Conservation (phyloP, 371 early-diverging fungal genomes). For the Mortierella sp. region DNA sequence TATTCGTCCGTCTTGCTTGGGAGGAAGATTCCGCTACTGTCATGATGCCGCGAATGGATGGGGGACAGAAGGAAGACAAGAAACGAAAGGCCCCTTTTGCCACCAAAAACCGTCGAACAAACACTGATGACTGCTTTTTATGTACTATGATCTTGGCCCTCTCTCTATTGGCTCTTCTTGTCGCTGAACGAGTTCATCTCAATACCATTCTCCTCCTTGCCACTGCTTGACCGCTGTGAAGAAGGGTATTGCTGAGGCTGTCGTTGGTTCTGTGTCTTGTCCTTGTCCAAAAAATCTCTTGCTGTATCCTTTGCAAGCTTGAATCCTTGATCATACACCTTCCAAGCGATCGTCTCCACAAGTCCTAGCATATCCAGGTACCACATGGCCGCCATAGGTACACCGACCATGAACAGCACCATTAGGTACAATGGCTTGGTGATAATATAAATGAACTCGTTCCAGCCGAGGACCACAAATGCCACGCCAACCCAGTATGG, state of each 20-base stretch:
- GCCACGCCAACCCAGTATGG: constrained; percentile 90
- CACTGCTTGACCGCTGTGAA: constrained; percentile 3
- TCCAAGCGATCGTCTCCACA: constrained; percentile 60
- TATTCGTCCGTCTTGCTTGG: too few species aligned
- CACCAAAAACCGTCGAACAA: too few species aligned
- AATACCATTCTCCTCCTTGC: constrained; percentile 32
- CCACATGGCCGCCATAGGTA: constrained; percentile 65
- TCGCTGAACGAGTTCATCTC: constrained; percentile 44
- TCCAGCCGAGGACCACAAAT: constrained; percentile 89
- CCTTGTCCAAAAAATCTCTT: constrained; percentile 38
- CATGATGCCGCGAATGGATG: too few species aligned
- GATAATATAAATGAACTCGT: constrained; percentile 88
- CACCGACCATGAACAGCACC: constrained; percentile 65
- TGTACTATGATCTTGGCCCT: too few species aligned
- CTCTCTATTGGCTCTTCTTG: constrained; percentile 28
- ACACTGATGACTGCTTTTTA: too few species aligned
- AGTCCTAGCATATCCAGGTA: constrained; percentile 77
- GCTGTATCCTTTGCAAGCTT: constrained; percentile 41
- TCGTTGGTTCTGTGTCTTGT: constrained; percentile 5
- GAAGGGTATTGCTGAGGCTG: constrained; percentile 44
- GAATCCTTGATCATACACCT: constrained; percentile 46
- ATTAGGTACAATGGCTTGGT: constrained; percentile 84
- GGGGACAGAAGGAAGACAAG: too few species aligned
- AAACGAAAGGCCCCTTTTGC: too few species aligned
- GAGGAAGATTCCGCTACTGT: too few species aligned